These are phyloP conservation scores for Kodamaea kaohsiungensis DNA, from an alignment of 805 yeast genomes.

Conservation along the genomic window DNA sequence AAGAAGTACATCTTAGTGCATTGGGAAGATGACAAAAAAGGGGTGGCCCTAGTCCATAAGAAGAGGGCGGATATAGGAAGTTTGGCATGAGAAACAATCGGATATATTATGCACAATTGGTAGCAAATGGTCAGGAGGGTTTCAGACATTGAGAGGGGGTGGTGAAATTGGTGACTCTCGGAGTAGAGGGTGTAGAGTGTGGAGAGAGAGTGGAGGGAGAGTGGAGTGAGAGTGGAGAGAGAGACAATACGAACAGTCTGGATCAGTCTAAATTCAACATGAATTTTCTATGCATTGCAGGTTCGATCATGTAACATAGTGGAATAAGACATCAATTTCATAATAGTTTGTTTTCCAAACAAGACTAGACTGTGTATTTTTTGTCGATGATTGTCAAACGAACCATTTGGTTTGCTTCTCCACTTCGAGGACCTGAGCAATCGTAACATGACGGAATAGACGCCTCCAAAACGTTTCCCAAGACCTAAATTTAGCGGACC, in stretches of 20 bases:
- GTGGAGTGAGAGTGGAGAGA: no score
- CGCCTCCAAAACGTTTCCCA: not conserved
- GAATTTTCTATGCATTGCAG: not conserved
- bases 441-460: not conserved
- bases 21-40: not conserved
- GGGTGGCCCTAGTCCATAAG: not conserved
- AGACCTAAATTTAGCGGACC: not conserved
- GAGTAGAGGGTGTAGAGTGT: not conserved
- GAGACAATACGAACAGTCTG: no score
- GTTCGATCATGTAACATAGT: not conserved
- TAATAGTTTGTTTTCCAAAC: not conserved
- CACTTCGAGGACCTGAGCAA: not conserved
- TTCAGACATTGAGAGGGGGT: not conserved
- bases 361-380: no score
- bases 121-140: not conserved
- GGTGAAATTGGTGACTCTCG: not conserved
- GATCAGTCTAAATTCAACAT: no score
- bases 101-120: not conserved
- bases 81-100: not conserved
- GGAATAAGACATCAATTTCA: not conserved
- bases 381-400: no score
- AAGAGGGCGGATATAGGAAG: not conserved
- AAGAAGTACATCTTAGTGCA: not conserved
- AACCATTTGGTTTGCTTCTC: not conserved
- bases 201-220: not conserved